phyloP scores from a whole-genome alignment of 2,329 filamentous ascomycete species.

The Talaromyces sp. region DNA sequence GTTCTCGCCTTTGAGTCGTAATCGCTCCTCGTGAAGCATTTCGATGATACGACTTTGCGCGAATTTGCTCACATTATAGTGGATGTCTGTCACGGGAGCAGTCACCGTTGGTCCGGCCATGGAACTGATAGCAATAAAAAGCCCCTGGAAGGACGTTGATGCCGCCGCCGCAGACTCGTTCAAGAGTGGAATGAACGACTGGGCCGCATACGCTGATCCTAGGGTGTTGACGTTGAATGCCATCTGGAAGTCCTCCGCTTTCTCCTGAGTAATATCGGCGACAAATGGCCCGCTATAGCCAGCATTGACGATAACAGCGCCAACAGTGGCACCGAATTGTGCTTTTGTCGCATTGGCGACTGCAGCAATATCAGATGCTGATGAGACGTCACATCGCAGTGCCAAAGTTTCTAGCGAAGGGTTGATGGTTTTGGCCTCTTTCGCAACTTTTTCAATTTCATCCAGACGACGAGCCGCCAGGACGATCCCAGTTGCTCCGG shows the following conservation, averaged over 20 bases:
- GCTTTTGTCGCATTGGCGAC: constrained; percentile 24
- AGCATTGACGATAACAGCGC: constrained; percentile 27
- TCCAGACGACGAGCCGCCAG: constrained; percentile 33
- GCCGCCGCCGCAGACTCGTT: constrained; percentile 26
- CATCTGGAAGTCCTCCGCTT: constrained; percentile 34
- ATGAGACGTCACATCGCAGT: constrained; percentile 35
- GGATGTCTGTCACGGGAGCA: constrained; percentile 39
- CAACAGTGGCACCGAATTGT: constrained; percentile 24
- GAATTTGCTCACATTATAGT: constrained; percentile 37
- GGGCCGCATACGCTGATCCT: constrained; percentile 39
- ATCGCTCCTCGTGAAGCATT: constrained; percentile 38
- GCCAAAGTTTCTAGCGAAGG: constrained; percentile 29
- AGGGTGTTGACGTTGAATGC: constrained; percentile 40
- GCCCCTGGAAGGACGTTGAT: constrained; percentile 5
- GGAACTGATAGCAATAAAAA: constrained; percentile 35
- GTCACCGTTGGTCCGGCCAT: constrained; percentile 37
- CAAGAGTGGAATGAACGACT: constrained; percentile 37
- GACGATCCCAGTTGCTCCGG: constrained; percentile 34
- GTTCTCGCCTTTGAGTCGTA: constrained; percentile 21
- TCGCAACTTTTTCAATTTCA: constrained; percentile 31
- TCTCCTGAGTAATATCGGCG: constrained; percentile 33
- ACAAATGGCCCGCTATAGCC: constrained; percentile 36
- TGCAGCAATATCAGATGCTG: constrained; percentile 26
- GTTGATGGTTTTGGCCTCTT: constrained; percentile 27
- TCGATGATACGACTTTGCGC: constrained; percentile 41